Evolutionary conservation across 1,284 basidiomycete genomes (phyloP).

Genomic region (Trichosporon coremiiforme): DNA sequence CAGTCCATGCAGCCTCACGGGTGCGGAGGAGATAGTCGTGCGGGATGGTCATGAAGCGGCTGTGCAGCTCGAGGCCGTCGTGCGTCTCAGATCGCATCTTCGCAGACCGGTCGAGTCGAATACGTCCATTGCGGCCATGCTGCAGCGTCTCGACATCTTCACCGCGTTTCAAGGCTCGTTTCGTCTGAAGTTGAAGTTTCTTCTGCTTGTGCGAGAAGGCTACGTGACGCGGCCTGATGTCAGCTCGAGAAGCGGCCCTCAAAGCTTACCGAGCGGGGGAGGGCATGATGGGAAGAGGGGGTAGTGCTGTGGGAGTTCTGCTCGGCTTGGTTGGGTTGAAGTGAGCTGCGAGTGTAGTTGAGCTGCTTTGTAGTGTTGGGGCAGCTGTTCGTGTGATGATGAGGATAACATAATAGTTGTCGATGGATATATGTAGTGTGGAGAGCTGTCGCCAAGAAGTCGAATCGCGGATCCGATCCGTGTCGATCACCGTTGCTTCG

Average conservation of each 20-base stretch:
- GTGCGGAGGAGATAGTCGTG: conserved; percentile 68
- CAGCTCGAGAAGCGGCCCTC: neutral
- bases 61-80: conserved; percentile 55
- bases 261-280: conserved; percentile 4
- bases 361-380: neutral
- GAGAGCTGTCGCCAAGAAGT: neutral
- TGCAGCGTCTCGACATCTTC: conserved; percentile 51
- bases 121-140: conserved; percentile 9
- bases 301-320: neutral
- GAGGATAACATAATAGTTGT: neutral
- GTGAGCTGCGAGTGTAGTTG: neutral
- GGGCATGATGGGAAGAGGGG: conserved; percentile 2
- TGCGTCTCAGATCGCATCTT: neutral
- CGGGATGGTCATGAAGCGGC: conserved; percentile 69
- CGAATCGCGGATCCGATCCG: neutral
- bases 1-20: conserved; percentile 62
- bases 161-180: conserved; percentile 77
- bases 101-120: conserved; percentile 25
- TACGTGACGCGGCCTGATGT: conserved; percentile 22
- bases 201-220: conserved; percentile 66
- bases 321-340: too few relatives aligned
- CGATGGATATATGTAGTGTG: neutral
- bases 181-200: conserved; percentile 68
- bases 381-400: neutral
- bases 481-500: neutral